Base-by-base conservation (phyloP, 108 stramenopile species). In the Halocafeteria seosinensis region DNA sequence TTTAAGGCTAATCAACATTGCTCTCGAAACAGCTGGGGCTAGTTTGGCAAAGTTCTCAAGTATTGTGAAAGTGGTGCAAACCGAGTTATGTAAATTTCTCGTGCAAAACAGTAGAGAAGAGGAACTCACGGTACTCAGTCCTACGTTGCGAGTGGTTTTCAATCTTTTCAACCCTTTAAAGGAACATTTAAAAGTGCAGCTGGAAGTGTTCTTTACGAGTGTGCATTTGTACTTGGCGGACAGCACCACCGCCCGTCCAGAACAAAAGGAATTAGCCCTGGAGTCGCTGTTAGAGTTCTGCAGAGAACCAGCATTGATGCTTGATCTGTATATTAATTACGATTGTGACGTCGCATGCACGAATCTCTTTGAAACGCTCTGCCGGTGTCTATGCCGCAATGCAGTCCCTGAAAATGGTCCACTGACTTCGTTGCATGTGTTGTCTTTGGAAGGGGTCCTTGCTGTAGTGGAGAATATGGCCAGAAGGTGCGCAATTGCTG, bases 331-430 rank as follows among this genome's bases (percentile, higher is more conserved):
- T 74, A 67, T 87, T 62, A 94, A 94, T 73, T 96, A 94, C 76
- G 95, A 96, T 76, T 94, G 92, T 64, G 92, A 92, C 67, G 85
- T 94, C 33, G 74, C 85, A 24, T 91, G 92, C 73, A 87, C 90
- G 50, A 96, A 96, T 68, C 69, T 96, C 25, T 96, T 89, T 63
- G 91, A 91, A 69, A 71, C 69, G 0, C 78, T 94, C 34, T 79
- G 78, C 35, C 69, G 68, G 3, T 75, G 82, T 8, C 75, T 92
- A 21, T 81, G 82, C 17, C 75, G 78, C 30, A 71, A 80, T 30
- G 81, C 87, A 1, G 69, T 64, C 34, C 74, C 76, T 11, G 71
- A 63, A 1, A 32, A 50, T 26, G 66, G 34, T 12, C 74, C n/a
- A 69, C 75, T 89, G 50, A 92, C 84, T 62, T 73, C 79, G 26